Conservation (phyloP, 2,329 filamentous ascomycete genomes). For the Nigrograna mackinnonii region DNA sequence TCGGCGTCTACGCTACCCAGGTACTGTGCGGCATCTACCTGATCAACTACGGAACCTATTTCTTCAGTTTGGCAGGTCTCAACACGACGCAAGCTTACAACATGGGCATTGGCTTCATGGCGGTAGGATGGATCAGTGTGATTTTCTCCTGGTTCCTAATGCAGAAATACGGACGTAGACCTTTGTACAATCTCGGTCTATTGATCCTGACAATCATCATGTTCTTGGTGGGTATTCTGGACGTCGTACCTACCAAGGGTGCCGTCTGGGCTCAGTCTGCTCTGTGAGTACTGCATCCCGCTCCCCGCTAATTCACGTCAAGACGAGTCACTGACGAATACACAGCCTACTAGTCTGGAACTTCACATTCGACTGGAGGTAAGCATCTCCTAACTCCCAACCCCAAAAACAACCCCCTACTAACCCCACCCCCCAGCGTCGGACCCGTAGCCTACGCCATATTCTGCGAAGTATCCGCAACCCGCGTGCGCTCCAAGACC, state of each 20-base stretch:
- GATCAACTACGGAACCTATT: slow-evolving; percentile 48
- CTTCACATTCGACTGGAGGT: slow-evolving; percentile 69
- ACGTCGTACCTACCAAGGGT: slow-evolving; percentile 52
- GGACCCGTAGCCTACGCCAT: slow-evolving; percentile 88
- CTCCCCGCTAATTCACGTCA: not conserved
- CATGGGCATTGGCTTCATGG: slow-evolving; percentile 56
- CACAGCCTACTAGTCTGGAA: slow-evolving; percentile 41
- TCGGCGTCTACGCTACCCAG: slow-evolving; percentile 50
- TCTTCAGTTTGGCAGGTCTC: slow-evolving; percentile 47
- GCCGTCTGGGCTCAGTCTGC: slow-evolving; percentile 47
- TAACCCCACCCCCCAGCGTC: slow-evolving; percentile 60
- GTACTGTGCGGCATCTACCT: slow-evolving; percentile 46
- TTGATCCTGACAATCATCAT: slow-evolving; percentile 61
- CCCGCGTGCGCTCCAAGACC: slow-evolving; percentile 84
- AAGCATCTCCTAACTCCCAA: no score
- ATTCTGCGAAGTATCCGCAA: slow-evolving; percentile 78
- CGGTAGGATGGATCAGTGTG: slow-evolving; percentile 72
- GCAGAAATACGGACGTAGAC: slow-evolving; percentile 73
- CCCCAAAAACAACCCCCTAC: no score
- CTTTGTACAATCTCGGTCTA: slow-evolving; percentile 70
- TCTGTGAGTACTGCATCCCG: slow-evolving; percentile 30
- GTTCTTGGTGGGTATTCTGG: slow-evolving; percentile 78
- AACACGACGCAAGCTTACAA: slow-evolving; percentile 39
- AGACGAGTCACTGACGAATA: not conserved
- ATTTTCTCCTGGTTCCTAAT: slow-evolving; percentile 79